Evolutionary conservation across 2,329 filamentous ascomycete genomes (phyloP), one percentile per base, ranked within the genome.

Genomic region (Colletotrichum sublineola): DNA sequence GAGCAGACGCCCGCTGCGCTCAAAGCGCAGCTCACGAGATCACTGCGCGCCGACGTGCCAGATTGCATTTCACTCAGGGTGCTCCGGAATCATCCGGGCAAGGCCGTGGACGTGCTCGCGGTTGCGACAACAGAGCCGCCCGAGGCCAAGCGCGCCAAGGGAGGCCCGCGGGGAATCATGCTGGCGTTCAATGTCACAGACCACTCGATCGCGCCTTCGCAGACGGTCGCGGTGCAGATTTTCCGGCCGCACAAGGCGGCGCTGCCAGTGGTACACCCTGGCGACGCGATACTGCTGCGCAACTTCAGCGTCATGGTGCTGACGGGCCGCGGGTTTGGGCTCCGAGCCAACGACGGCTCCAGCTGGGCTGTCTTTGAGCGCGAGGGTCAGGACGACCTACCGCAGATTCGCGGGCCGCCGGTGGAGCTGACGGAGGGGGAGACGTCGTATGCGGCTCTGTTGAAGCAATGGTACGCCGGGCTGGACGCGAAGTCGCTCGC

Each of bases 361-460:
- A 86, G 87, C 66, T 92, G 90, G 88, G 90, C 88, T 2, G 88
- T 92, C 3, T 91, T 89, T 74, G 88, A 90, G 75, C 80, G 81
- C 50, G 79, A 81, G 44, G 75, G 75, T 42, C 80, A 80, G 3
- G 79, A 81, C 57, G 77, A 78, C 63, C 79, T 85, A 55, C 82
- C 87, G 53, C 87, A 91, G 80, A 86, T 91, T 64, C 86, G 85
- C 73, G 90, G 89, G 0, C 87, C 89, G 65, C 89, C 89, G 0
- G 85, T 92, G 29, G 90, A 92, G 79, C 84, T 87, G 73, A 82
- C 82, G 38, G 81, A 84, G 18, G 81, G 79, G 38, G 90, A 91
- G 79, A 81, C 81, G 62, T 81, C 80, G 38, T 87, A 89, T 75
- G 85, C 88, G 66, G 78, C 77, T 57, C 81, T 83, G 65, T 79